These are phyloP conservation scores for Cladorrhinum sp. DNA, from an alignment of 2,329 filamentous ascomycete species.

Conservation along the genomic window DNA sequence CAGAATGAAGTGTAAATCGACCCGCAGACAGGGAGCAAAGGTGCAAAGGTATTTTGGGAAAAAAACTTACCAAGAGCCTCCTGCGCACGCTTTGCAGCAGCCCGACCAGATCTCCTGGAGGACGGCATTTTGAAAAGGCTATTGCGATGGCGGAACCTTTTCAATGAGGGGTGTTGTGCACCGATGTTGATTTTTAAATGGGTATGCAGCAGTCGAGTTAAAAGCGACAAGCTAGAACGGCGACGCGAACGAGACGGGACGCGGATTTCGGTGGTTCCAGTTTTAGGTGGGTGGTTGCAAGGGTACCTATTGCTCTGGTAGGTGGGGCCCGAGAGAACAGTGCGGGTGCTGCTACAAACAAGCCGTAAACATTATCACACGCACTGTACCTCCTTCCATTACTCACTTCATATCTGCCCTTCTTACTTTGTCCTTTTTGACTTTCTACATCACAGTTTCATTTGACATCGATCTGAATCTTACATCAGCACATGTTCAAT, in stretches of 20 bases:
- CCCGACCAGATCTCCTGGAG: conserved; percentile 39
- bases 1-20: not conserved
- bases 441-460: too few species aligned
- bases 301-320: not conserved
- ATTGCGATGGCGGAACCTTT: not conserved
- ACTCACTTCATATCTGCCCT: too few species aligned
- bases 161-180: not conserved
- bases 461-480: too few species aligned
- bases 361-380: not conserved
- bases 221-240: conserved; percentile 10
- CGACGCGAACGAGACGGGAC: conserved; percentile 12
- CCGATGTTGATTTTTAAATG: not conserved
- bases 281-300: not conserved
- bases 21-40: not conserved
- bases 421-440: too few species aligned
- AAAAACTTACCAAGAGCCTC: conserved; percentile 40
- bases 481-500: too few species aligned
- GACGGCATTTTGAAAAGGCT: conserved; percentile 13
- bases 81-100: conserved; percentile 43
- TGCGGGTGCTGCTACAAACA: not conserved
- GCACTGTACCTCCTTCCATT: not conserved
- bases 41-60: not conserved
- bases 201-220: not conserved
- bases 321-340: not conserved
- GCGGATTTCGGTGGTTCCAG: conserved; percentile 14